phyloP scores from a whole-genome alignment of 2,329 filamentous ascomycete genomes.

The Penicillium brasilianum region DNA sequence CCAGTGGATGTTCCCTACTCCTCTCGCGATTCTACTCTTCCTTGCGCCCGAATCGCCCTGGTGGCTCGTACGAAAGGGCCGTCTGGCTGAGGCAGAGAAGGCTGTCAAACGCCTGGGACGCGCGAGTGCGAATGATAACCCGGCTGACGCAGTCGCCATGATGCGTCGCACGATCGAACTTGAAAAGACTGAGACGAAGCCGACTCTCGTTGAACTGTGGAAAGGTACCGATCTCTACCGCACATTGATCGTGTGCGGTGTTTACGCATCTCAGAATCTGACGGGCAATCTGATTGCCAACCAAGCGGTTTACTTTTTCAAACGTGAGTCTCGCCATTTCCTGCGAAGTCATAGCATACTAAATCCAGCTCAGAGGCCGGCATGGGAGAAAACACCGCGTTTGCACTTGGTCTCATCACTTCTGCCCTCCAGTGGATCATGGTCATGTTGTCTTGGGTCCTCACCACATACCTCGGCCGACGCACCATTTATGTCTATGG shows the following conservation, averaged over 20 bases:
- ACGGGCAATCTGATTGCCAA: constrained; percentile 67
- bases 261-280: constrained; percentile 65
- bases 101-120: constrained; percentile 58
- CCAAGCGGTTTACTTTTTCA: constrained; percentile 66
- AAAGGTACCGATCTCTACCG: constrained; percentile 61
- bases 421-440: constrained; percentile 66
- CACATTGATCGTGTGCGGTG: constrained; percentile 61
- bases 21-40: constrained; percentile 59
- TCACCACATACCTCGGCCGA: constrained; percentile 67
- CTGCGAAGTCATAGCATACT: constrained; percentile 29
- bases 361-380: constrained; percentile 62
- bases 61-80: constrained; percentile 60
- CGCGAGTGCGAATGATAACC: constrained; percentile 42
- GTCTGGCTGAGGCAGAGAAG: constrained; percentile 50
- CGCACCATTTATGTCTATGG: constrained; percentile 70
- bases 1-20: constrained; percentile 65
- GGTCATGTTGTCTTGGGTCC: constrained; percentile 70
- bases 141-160: constrained; percentile 59
- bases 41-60: constrained; percentile 57
- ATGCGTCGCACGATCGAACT: constrained; percentile 64
- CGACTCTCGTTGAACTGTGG: constrained; percentile 58
- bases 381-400: constrained; percentile 59
- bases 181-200: constrained; percentile 55
- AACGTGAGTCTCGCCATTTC: constrained; percentile 36
- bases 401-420: constrained; percentile 67